phyloP scores from a whole-genome alignment of 163 green algal species.

The Smithsoniella earleae region DNA sequence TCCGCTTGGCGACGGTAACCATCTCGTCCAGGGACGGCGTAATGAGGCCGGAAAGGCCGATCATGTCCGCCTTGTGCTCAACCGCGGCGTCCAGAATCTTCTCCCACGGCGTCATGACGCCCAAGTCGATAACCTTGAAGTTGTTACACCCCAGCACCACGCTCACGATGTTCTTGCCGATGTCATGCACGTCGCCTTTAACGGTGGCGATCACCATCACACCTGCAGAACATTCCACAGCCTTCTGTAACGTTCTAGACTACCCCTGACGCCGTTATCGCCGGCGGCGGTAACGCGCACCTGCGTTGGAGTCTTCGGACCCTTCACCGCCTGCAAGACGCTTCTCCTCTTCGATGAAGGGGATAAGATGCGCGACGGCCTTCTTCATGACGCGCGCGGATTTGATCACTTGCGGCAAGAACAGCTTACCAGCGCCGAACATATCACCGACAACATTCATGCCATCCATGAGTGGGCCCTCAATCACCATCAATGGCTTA shows the following conservation, averaged over 20 bases:
- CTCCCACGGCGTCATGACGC: conserved; percentile 91
- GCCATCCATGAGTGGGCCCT: conserved; percentile 95
- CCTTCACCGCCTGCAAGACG: conserved; percentile 39
- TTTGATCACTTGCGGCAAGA: conserved; percentile 98
- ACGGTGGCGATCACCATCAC: conserved; percentile 94
- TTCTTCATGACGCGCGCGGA: conserved; percentile 98
- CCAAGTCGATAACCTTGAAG: conserved; percentile 96
- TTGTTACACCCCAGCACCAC: conserved; percentile 99
- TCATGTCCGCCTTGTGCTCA: conserved; percentile 87
- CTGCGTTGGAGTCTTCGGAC: conserved; percentile 40
- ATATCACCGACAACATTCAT: conserved; percentile 99
- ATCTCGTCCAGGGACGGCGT: conserved; percentile 97
- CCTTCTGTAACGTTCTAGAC: neutral
- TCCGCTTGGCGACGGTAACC: conserved; percentile 88
- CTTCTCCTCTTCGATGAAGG: conserved; percentile 99
- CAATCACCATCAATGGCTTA: conserved; percentile 88
- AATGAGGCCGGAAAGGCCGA: conserved; percentile 92
- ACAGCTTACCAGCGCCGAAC: conserved; percentile 98
- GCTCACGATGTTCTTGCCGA: conserved; percentile 98
- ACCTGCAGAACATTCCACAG: conserved; percentile 61
- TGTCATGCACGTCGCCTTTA: conserved; percentile 98
- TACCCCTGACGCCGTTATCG: neutral
- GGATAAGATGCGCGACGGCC: conserved; percentile 89
- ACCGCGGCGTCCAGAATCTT: conserved; percentile 86
- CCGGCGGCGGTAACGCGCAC: neutral